These are phyloP conservation scores for Flagelloscypha sp. DNA, from an alignment of 768 basidiomycete genomes.

Conservation along the genomic window DNA sequence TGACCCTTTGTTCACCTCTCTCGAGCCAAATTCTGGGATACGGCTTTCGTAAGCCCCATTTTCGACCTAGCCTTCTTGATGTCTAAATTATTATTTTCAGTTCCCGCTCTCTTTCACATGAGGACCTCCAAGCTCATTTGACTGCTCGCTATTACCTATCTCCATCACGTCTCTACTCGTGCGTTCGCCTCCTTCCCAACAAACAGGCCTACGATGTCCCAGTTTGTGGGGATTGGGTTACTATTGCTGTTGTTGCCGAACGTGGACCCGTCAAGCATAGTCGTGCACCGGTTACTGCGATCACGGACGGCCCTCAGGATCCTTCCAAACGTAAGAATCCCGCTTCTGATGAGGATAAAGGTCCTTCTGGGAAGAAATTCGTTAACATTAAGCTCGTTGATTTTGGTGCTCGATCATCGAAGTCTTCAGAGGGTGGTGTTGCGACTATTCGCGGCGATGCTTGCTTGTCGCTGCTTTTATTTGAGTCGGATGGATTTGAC, in stretches of 20 bases:
- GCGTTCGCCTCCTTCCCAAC: conserved; percentile 65
- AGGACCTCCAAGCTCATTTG: conserved; percentile 74
- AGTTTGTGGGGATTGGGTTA: conserved; percentile 88
- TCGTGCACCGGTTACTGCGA: conserved; percentile 53
- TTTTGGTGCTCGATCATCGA: conserved; percentile 53
- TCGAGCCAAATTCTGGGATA: conserved; percentile 92
- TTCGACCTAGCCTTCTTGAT: conserved; percentile 4
- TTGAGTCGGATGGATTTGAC: conserved; percentile 76
- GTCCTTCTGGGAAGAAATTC: conserved; percentile 63
- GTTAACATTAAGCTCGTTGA: conserved; percentile 81
- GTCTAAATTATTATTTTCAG: conserved; percentile 27
- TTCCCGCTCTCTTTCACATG: conserved; percentile 64
- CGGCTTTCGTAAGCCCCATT: conserved; percentile 70
- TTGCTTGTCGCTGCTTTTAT: conserved; percentile 72
- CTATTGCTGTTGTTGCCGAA: conserved; percentile 92
- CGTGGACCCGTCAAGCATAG: conserved; percentile 72
- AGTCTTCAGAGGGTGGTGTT: conserved; percentile 48
- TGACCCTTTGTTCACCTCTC: conserved; percentile 65
- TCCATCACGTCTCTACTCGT: conserved; percentile 83
- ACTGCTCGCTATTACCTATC: conserved; percentile 80
- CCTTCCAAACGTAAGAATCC: conserved; percentile 22
- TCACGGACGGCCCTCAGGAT: conserved; percentile 36
- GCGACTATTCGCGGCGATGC: conserved; percentile 73
- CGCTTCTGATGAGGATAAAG: conserved; percentile 23
- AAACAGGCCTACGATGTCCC: conserved; percentile 88